Evolutionary conservation across 495 filamentous ascomycete species (phyloP).

Genomic region (Stereocaulon alpinum): DNA sequence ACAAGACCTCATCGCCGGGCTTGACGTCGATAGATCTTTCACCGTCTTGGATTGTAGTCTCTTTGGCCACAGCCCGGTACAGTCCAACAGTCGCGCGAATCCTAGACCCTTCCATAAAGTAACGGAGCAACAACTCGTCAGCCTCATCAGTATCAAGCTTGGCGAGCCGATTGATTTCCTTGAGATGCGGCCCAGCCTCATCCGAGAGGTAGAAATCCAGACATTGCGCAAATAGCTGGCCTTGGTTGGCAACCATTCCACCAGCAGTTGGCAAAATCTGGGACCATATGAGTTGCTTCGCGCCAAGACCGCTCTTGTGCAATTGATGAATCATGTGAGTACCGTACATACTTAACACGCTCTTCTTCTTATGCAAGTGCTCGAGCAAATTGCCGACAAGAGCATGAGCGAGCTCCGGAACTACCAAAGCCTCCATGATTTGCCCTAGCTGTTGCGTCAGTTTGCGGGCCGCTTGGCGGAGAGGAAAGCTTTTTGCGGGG

Average conservation of each 20-base stretch:
- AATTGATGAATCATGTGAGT: constrained; percentile 59
- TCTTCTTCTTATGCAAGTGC: constrained; percentile 31
- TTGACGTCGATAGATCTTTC: constrained; percentile 36
- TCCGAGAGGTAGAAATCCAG: constrained; percentile 66
- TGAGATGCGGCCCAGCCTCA: constrained; percentile 41
- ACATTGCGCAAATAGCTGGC: constrained; percentile 59
- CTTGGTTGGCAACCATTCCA: constrained; percentile 57
- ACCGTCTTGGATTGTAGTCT: constrained; percentile 33
- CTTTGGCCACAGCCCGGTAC: constrained; percentile 37
- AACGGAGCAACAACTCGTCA: constrained; percentile 34
- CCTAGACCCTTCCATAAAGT: constrained; percentile 52
- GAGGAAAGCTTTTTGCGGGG: constrained; percentile 50
- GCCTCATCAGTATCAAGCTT: constrained; percentile 36
- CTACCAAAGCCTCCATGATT: constrained; percentile 51
- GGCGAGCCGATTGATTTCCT: constrained; percentile 46
- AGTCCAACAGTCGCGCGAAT: constrained; percentile 45
- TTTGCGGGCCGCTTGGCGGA: constrained; percentile 43
- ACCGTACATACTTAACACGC: constrained; percentile 52
- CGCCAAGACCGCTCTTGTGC: constrained; percentile 45
- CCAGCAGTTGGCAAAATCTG: constrained; percentile 54
- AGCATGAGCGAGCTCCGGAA: constrained; percentile 40
- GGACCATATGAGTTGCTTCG: constrained; percentile 59
- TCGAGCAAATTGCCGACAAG: constrained; percentile 36
- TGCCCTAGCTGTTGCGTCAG: constrained; percentile 50
- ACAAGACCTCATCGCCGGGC: constrained; percentile 37